These are phyloP conservation scores for Phytophthora chlamydospora DNA, from an alignment of 352 stramenopile species.

Conservation along the genomic window DNA sequence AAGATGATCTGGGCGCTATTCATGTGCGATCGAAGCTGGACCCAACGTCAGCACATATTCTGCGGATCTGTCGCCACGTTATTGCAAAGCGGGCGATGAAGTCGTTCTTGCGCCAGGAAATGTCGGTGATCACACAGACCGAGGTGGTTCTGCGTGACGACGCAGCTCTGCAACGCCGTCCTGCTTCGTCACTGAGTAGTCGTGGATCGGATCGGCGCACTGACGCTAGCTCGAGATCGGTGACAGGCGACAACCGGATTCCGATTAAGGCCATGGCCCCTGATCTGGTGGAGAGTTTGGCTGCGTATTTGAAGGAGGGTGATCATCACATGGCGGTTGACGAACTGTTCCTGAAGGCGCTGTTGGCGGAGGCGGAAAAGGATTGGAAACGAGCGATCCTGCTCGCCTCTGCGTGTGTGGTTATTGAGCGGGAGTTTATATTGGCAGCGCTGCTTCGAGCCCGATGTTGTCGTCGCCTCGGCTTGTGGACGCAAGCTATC, in stretches of 20 bases:
- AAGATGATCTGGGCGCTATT: constrained; percentile 24
- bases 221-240: constrained; percentile 9
- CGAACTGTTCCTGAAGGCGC: constrained; percentile 61
- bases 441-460: constrained; percentile 64
- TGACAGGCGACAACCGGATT: constrained; percentile 16
- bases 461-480: constrained; percentile 70
- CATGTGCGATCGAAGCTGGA: constrained; percentile 44
- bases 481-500: constrained; percentile 74
- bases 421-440: constrained; percentile 69
- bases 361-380: constrained; percentile 59
- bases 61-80: constrained; percentile 76
- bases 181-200: constrained; percentile 15
- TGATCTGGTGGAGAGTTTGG: constrained; percentile 52
- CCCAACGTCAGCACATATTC: constrained; percentile 58
- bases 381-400: constrained; percentile 77
- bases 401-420: constrained; percentile 69
- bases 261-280: constrained; percentile 55
- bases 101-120: constrained; percentile 60
- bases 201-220: constrained; percentile 9
- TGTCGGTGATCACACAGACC: constrained; percentile 65
- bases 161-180: constrained; percentile 42
- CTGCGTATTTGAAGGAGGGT: constrained; percentile 55
- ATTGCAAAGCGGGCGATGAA: constrained; percentile 78
- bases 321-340: constrained; percentile 69
- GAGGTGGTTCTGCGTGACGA: constrained; percentile 59